Evolutionary conservation across 345 rosid species (phyloP), one percentile per base, ranked within the genome.

Genomic region (Durio zibethinus): DNA sequence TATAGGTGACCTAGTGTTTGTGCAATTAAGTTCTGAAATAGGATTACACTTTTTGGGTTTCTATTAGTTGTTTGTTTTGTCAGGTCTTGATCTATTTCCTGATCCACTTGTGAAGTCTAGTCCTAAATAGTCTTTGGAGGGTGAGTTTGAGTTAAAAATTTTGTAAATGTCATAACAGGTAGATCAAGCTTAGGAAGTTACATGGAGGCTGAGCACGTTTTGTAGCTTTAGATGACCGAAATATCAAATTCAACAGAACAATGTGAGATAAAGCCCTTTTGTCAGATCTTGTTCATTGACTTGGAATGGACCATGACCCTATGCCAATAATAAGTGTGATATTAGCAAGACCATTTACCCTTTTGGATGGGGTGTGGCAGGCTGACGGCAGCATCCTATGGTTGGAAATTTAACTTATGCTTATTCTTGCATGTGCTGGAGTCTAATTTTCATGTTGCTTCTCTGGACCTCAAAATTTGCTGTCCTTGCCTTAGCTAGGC

Each of bases 141-240:
- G 36, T 60, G 18, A 27, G 65, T 29, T 25, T 59, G 35, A 59
- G 35, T 59, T 12, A 29, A 12, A 27, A 1, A 1, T 12, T 60
- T 60, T 60, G 20, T 12, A 12, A 14, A 60, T 14, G 20, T 60
- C 65, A 29, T 60, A 60, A 14, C 36, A 11, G 35, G 36, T 14
- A 4, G 16, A 25, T 59, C 63, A 10, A 48, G 59, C 74, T 48
- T 68, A 45, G 73, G 54, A 68, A 68, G 23, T 27, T 45, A 45
- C n/a, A 7, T 25, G 54, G 21, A 7, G 8, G 45, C 5, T 27
- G 31, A 25, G 20, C n/a, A 7, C 43, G 56, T 45, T 68, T 64
- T 68, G 73, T 68, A 68, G 53, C 56, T 45, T 65, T 68, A 14
- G 47, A 66, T 68, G 21, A 16, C 25, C 45, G 23, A 69, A 45